phyloP scores from a whole-genome alignment of 208 protist species.

The Acanthamoeba culbertsoni region DNA sequence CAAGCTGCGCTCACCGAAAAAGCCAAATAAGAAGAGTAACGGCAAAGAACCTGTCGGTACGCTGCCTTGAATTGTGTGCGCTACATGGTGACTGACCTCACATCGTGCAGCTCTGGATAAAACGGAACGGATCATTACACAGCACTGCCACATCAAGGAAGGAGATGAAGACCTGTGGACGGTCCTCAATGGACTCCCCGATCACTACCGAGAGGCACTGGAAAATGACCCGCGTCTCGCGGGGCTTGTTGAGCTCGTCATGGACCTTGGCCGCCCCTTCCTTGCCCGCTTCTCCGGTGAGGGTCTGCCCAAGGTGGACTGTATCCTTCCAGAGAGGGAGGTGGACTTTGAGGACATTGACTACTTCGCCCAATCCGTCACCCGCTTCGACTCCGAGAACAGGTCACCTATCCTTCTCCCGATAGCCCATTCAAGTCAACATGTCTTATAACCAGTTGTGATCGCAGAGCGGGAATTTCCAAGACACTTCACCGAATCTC shows the following conservation, averaged over 20 bases:
- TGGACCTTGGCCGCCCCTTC: not conserved
- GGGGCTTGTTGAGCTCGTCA: not conserved
- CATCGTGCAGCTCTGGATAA: not conserved
- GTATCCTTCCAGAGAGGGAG: not conserved
- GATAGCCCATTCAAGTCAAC: not conserved
- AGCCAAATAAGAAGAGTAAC: no score
- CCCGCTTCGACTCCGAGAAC: not conserved
- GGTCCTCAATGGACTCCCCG: not conserved
- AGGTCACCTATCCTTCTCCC: not conserved
- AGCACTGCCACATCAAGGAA: not conserved
- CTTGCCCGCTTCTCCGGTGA: not conserved
- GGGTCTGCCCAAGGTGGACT: not conserved
- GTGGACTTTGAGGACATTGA: not conserved
- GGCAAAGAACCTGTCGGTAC: no score
- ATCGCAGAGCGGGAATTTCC: not conserved
- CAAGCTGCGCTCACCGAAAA: not conserved
- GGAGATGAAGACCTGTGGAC: not conserved
- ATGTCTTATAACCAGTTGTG: not conserved
- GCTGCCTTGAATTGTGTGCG: not conserved
- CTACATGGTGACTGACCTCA: not conserved
- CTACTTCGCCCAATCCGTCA: not conserved
- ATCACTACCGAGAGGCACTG: not conserved
- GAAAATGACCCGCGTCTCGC: not conserved
- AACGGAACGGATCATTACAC: not conserved
- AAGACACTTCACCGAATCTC: not conserved